Base-by-base conservation (phyloP, 164 flowering plant genomes). In the Umbilicus rupestris region DNA sequence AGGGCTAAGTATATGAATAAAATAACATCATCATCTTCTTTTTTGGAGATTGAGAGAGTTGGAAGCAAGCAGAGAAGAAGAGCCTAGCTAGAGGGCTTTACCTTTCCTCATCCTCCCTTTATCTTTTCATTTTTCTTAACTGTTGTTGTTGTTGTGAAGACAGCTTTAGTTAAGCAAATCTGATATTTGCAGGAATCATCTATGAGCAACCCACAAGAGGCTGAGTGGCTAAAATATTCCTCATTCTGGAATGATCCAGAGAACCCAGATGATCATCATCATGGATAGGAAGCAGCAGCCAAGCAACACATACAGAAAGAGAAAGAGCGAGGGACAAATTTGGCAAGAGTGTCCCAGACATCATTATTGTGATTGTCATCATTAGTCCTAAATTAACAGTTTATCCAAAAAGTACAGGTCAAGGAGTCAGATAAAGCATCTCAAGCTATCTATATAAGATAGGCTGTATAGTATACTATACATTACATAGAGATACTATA, bases 231-330 rank as follows among this genome's bases (percentile, higher is more conserved):
- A 72, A 89, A 88, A 83, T 92, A 89, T 81, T 81, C 88, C n/a
- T 50, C 89, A 72, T 92, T 79, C 83, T 92, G 98, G 98, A 86
- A 85, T 50, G 96, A 88, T 71, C 89, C 94, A 78, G 92, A 87
- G 86, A 83, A 87, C 77, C 88, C 87, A 70, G 86, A 85, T 83
- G 95, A 87, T 72, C 85, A 86, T 83, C 96, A 89, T 85, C 95
- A 92, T 83, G 85, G 89, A 73, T 85, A 86, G 79, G 71, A 55
- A 44, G 60, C 69, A 59, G 47, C 57, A 30, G 75, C 70, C 74
- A 85, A 46, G 60, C 29, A 55, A 33, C 33, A 28, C 39, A 12
- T 3, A 20, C 42, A 47, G 50, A 50, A 28, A 22, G 17, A 22
- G 11, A 50, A 22, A 22, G 60, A 28, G 60, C 11, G 60, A 26